Evolutionary conservation across 331 rosid genomes (phyloP), one percentile per base, ranked within the genome.

Genomic region (Cydonia oblonga): DNA sequence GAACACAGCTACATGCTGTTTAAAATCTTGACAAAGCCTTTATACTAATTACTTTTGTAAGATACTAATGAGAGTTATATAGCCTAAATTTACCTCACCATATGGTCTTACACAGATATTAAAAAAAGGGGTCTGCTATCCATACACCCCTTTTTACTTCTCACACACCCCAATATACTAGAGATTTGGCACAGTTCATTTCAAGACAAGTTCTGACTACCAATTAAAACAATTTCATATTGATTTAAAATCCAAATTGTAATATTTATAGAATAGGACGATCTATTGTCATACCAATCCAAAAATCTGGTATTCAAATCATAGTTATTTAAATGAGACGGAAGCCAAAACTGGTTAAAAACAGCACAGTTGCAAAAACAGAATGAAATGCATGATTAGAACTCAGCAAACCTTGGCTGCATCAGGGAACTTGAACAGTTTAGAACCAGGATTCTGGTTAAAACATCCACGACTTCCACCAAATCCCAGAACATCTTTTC

Each of bases 351-450:
- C 5, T 10, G 11, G 14, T 10, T 40, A 40, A 11, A 33, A 69
- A 64, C 80, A 40, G 52, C 75, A 44, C 38, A 46, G 63, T 20
- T 65, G 40, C 44, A 74, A 60, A 57, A 57, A 70, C 24, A 74
- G 25, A 66, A 70, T 66, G 20, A 64, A 29, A 61, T 33, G 74
- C 12, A 20, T 24, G 51, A 40, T 24, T 6, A 58, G 44, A 71
- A 73, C 51, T 24, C 44, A 81, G 30, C 87, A 69, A 67, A 93
- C 98, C 98, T 87, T 76, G 40, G 81, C 79, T 56, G 58, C 32
- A 80, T 78, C 52, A 51, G 82, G 79, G 70, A 82, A 72, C 81
- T 80, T 87, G 66, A 79, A 78, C 52, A 57, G 71, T 74, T 84
- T 81, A 73, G 85, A 73, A 81, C 82, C 80, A 49, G 60, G 78